Evolutionary conservation across 2,329 filamentous ascomycete genomes (phyloP), one percentile per base, ranked within the genome.

Genomic region (Xylaria sp.): DNA sequence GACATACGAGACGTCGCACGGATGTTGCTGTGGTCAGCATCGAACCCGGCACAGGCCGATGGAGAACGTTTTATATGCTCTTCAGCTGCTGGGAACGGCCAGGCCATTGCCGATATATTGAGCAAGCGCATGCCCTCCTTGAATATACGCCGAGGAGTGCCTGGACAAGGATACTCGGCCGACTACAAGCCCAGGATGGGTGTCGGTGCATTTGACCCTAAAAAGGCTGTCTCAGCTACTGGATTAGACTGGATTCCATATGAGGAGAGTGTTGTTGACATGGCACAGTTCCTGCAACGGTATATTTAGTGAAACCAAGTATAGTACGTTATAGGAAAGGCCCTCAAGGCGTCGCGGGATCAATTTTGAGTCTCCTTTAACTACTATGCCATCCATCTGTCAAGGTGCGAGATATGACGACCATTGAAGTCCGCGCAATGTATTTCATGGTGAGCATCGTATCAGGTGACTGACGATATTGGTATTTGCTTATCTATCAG

Each of bases 231-330:
- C 6, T 58, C 55, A 58, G 64, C 65, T 10, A 74, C 72, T 1
- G 73, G 73, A 0, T 62, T 71, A 64, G 69, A 70, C 4, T 78
- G 72, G 65, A 76, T 73, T 4, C 70, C 72, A 6, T 73, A 73
- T 49, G 71, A 75, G 58, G 64, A 72, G 56, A 71, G 60, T 27
- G 63, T 71, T 23, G 7, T 67, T 3, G 66, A 71, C 35, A 60
- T 68, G 17, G 64, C 68, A 31, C 52, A 54, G 27, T 67, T 67
- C 13, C 9, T 72, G 4, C 33, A 58, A 37, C 62, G 61, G 21
- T 70, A 68, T 47, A 64, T 70, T 27, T 8, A 49, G 13, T 55
- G 33, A 59, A 54, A 41, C 4, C 15, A 11, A 21, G 11, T 4
- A 47, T 3, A 19, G n/a, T 48, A 8, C n/a, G 19, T 10, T n/a